Base-by-base conservation (phyloP, 352 stramenopile genomes). In the Pythium rhizo-oryzae region DNA sequence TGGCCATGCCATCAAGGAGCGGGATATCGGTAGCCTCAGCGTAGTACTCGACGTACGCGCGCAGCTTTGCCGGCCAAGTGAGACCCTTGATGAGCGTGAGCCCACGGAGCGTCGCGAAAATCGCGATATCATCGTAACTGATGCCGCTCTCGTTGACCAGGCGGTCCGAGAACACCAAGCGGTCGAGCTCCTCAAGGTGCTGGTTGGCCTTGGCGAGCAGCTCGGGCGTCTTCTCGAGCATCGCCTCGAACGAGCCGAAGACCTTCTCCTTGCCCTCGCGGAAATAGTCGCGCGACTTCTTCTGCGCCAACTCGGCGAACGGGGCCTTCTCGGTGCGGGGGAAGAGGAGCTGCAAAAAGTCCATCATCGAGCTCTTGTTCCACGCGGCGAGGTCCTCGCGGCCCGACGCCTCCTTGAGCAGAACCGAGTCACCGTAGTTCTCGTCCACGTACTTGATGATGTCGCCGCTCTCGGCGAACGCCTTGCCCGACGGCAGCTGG, bases 1-100 rank as follows among this genome's bases (percentile, higher is more conserved):
- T 39, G 6, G 81, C 80, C 54, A 88, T 80, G 23, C 68, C 65
- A 69, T 84, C 75, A 24, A 85, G 70, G 12, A 89, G 72, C 52
- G 76, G 72, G 9, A 89, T 65, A 44, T 89, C 79, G 1, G 70
- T 70, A 15, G 56, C 59, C 55, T 76, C 62, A 13, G 81, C 79
- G 52, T 82, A 78, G 64, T 82, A 72, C 46, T 83, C 74, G n/a
- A 87, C 65, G 71, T 81, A 87, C 18, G 67, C 75, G 28, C 76
- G 77, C 23, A 89, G 55, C 62, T 85, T 85, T 25, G 64, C 11
- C 21, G 81, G 81, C 75, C 77, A 89, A 61, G 74, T 44, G 54
- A 87, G 37, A 24, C 56, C 79, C 73, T 87, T 87, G 50, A 89
- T 70, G 19, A 89, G 76, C 49, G 79, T 89, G 23, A 89, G 66